Evolutionary conservation across 2,329 filamentous ascomycete genomes (phyloP).

Genomic region (Penicillium hesseltinei): DNA sequence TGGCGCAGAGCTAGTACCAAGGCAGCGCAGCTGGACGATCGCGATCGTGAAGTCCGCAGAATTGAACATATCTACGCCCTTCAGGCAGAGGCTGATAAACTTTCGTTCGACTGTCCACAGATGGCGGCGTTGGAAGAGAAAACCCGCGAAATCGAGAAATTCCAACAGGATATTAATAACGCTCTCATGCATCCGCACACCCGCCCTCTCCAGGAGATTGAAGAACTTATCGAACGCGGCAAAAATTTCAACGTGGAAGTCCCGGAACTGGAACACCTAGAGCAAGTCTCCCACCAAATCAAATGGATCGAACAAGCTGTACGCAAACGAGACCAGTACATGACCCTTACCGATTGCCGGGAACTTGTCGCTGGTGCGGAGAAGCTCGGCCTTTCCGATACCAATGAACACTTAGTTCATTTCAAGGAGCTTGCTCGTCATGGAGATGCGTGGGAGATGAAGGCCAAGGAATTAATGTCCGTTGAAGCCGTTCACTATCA

Average conservation of each 20-base stretch:
- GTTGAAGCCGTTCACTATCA: slow-evolving; percentile 90
- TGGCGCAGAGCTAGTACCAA: slow-evolving; percentile 72
- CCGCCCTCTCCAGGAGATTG: slow-evolving; percentile 70
- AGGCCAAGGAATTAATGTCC: slow-evolving; percentile 88
- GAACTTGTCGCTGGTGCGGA: slow-evolving; percentile 75
- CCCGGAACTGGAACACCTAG: slow-evolving; percentile 79
- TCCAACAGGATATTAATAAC: slow-evolving; percentile 71
- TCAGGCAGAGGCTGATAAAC: slow-evolving; percentile 75
- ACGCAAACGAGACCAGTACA: slow-evolving; percentile 61
- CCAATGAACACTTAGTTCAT: slow-evolving; percentile 74
- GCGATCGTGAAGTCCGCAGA: slow-evolving; percentile 78
- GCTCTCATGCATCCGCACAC: slow-evolving; percentile 66
- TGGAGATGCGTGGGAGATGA: slow-evolving; percentile 86
- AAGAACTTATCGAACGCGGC: slow-evolving; percentile 87
- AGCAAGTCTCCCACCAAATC: slow-evolving; percentile 76
- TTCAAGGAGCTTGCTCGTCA: slow-evolving; percentile 73
- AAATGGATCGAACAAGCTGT: slow-evolving; percentile 83
- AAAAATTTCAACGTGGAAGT: slow-evolving; percentile 88
- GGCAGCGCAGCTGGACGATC: slow-evolving; percentile 79
- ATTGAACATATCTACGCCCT: slow-evolving; percentile 85
- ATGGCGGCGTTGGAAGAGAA: slow-evolving; percentile 83
- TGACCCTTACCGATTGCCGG: slow-evolving; percentile 74
- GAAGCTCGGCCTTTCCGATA: slow-evolving; percentile 73
- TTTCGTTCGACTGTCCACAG: slow-evolving; percentile 92
- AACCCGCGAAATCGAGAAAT: slow-evolving; percentile 77